Evolutionary conservation across 2,329 filamentous ascomycete genomes (phyloP).

Genomic region (Apiospora kogelbergensis): DNA sequence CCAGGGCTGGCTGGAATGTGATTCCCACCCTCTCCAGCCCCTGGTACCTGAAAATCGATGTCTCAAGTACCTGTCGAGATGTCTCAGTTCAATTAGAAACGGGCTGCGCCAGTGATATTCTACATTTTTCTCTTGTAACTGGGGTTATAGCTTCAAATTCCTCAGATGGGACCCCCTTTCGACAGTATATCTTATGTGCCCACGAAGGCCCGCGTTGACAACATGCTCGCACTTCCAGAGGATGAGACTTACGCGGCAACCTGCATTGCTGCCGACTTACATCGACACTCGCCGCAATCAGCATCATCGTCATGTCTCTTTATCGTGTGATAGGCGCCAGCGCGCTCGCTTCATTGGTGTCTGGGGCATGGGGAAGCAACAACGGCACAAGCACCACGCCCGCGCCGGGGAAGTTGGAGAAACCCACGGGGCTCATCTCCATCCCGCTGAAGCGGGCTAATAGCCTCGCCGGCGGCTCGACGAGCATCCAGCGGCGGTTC

Average conservation of each 20-base stretch:
- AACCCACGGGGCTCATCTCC: constrained; percentile 21
- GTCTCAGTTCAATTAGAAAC: constrained; percentile 9
- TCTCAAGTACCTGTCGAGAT: constrained; percentile 8
- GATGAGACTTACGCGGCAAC: neutral
- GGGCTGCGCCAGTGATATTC: constrained; percentile 9
- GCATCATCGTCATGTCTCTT: neutral
- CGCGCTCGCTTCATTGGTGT: neutral
- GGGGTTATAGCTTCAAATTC: constrained; percentile 19
- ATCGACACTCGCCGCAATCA: neutral
- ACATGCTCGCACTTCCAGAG: too few relatives aligned
- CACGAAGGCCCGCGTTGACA: too few relatives aligned
- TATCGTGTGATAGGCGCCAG: neutral
- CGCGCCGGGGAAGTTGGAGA: constrained; percentile 18
- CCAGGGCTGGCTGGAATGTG: neutral
- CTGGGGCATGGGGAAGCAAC: neutral
- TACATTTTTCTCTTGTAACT: constrained; percentile 17
- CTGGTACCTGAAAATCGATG: constrained; percentile 10
- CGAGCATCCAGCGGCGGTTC: constrained; percentile 27
- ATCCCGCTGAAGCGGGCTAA: constrained; percentile 29
- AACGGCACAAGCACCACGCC: neutral
- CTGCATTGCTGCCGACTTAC: neutral
- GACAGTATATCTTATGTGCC: neutral
- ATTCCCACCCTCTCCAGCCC: neutral
- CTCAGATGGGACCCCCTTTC: constrained; percentile 8
- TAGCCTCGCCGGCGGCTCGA: constrained; percentile 17